phyloP scores from a whole-genome alignment of 83 land plant species.

The Picea abies region DNA sequence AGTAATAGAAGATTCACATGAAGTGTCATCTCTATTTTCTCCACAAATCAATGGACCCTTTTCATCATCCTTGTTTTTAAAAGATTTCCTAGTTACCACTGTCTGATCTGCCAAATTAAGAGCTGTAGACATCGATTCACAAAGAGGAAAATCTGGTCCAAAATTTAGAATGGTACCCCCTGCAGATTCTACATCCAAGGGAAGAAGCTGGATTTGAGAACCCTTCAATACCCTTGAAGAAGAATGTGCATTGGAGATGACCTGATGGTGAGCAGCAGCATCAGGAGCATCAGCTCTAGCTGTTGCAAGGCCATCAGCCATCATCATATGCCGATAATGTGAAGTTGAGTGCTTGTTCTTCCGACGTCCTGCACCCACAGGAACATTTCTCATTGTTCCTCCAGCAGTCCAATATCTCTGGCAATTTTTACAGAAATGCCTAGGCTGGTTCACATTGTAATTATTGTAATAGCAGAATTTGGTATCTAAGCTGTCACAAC shows the following conservation, averaged over 20 bases:
- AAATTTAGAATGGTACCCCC: conserved; percentile 44
- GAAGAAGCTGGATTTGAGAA: conserved; percentile 17
- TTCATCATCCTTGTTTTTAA: conserved; percentile 19
- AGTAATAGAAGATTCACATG: conserved; percentile 38
- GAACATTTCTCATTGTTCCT: conserved; percentile 22
- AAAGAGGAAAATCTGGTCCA: conserved; percentile 48
- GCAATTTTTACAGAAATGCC: conserved; percentile 12
- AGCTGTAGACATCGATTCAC: conserved; percentile 43
- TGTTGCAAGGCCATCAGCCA: conserved; percentile 10
- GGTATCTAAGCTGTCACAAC: conserved; percentile 16
- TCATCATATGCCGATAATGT: background rate
- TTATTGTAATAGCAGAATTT: conserved; percentile 19
- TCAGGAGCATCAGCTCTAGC: conserved; percentile 16
- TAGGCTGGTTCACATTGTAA: conserved; percentile 15
- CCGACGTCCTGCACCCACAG: conserved; percentile 13
- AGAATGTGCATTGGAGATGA: conserved; percentile 24
- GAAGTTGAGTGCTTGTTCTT: background rate
- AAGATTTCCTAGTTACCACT: background rate
- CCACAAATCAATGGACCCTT: background rate
- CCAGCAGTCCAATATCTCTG: conserved; percentile 19
- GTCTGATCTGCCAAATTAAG: conserved; percentile 36
- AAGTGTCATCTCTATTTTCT: conserved; percentile 31
- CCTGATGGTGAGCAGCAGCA: conserved; percentile 17
- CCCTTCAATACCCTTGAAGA: conserved; percentile 14
- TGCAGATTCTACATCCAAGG: conserved; percentile 19